These are phyloP conservation scores for Aspergillus vadensis DNA, from an alignment of 2,329 filamentous ascomycete species.

Conservation along the genomic window DNA sequence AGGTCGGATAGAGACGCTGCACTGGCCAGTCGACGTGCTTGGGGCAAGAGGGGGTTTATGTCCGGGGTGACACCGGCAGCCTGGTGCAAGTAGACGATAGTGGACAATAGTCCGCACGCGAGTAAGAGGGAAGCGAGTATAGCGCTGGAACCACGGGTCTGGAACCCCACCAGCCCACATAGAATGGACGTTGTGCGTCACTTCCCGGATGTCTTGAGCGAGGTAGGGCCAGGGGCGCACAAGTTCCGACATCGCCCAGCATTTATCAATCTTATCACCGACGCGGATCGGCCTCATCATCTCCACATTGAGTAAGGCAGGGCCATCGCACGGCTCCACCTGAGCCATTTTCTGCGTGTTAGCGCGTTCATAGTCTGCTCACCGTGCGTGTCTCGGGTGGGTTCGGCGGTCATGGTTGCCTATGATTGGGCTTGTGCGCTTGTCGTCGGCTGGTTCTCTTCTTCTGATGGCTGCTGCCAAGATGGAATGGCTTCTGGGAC, in stretches of 20 bases:
- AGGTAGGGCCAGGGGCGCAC: not conserved
- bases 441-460: too few relatives aligned
- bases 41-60: not conserved
- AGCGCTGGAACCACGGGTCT: not conserved
- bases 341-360: not conserved
- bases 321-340: not conserved
- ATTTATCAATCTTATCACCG: not conserved
- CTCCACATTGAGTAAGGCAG: not conserved
- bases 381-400: too few relatives aligned
- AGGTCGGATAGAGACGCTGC: not conserved
- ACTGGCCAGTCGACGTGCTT: not conserved
- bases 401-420: too few relatives aligned
- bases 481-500: too few relatives aligned
- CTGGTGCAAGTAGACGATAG: too few relatives aligned
- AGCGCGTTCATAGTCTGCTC: not conserved
- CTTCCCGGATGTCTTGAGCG: not conserved
- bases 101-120: not conserved
- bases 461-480: too few relatives aligned
- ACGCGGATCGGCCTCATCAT: not conserved
- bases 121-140: not conserved
- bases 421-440: too few relatives aligned
- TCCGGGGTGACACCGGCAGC: not conserved
- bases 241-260: not conserved
- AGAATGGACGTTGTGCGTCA: not conserved
- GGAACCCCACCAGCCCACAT: not conserved